phyloP scores from a whole-genome alignment of 768 basidiomycete species.

The Panaeolus papilionaceus region DNA sequence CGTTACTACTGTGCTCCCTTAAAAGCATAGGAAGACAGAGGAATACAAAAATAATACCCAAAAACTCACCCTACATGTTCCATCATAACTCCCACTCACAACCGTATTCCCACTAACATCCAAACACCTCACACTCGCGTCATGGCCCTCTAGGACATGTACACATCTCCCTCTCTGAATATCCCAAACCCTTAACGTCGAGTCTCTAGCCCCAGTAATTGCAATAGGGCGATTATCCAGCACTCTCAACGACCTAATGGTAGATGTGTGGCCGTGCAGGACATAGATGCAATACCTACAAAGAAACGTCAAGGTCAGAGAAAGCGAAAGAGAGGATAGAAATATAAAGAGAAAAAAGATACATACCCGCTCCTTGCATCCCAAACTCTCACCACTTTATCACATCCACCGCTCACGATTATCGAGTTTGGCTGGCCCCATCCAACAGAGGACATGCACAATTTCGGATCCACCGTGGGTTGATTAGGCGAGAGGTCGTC shows the following conservation, averaged over 20 bases:
- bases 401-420: constrained; percentile 92
- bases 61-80: constrained; percentile 74
- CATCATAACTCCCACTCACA: constrained; percentile 95
- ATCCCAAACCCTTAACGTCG: constrained; percentile 92
- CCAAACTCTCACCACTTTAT: constrained; percentile 92
- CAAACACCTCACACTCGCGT: constrained; percentile 82
- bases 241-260: constrained; percentile 89
- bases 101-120: constrained; percentile 86
- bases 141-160: constrained; percentile 76
- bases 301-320: background rate
- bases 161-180: constrained; percentile 77
- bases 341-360: constrained; percentile 8
- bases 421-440: constrained; percentile 89
- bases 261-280: constrained; percentile 85
- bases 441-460: constrained; percentile 67
- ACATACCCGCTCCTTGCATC: constrained; percentile 84
- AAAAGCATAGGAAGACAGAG: background rate
- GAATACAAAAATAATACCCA: background rate
- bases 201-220: constrained; percentile 89
- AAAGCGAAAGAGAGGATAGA: background rate
- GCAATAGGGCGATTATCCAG: constrained; percentile 88
- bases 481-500: constrained; percentile 17
- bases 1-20: too few relatives aligned
- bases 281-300: constrained; percentile 73
- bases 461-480: constrained; percentile 21